Evolutionary conservation across 2,329 filamentous ascomycete species (phyloP).

Genomic region (Alternaria burnsii): DNA sequence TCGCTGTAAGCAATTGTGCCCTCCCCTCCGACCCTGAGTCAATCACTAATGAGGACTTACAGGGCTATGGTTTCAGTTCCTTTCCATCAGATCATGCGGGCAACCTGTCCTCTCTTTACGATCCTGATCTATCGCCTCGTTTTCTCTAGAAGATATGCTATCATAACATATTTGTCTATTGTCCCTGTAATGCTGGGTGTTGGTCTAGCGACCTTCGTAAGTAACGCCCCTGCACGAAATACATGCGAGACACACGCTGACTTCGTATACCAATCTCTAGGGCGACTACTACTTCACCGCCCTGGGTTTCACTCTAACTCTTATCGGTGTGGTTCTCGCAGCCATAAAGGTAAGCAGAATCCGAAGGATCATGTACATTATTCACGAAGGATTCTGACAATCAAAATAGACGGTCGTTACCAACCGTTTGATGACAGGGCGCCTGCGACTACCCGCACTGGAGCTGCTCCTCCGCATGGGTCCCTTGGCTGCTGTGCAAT

Average conservation of each 20-base stretch:
- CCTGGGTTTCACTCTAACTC: conserved; percentile 5
- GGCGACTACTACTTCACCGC: conserved; percentile 10
- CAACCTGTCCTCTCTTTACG: too few relatives aligned
- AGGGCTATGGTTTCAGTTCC: too few relatives aligned
- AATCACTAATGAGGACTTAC: too few relatives aligned
- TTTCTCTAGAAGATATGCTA: too few relatives aligned
- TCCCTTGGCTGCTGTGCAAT: conserved; percentile 8
- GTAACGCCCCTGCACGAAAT: too few relatives aligned
- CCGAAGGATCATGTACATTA: not conserved
- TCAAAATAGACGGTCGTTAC: conserved; percentile 5
- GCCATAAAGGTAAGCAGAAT: conserved; percentile 4
- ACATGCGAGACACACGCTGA: not conserved
- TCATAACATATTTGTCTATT: too few relatives aligned
- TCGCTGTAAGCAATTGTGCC: too few relatives aligned
- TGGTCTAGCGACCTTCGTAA: too few relatives aligned
- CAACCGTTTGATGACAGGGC: conserved; percentile 12
- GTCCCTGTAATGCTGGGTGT: too few relatives aligned
- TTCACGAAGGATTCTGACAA: not conserved
- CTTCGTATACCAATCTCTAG: not conserved
- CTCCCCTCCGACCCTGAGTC: too few relatives aligned
- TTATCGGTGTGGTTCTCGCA: conserved; percentile 8
- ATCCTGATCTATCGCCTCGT: too few relatives aligned
- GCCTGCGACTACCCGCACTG: conserved; percentile 5
- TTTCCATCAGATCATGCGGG: too few relatives aligned
- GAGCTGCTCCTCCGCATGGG: conserved; percentile 11